Base-by-base conservation (phyloP, 768 basidiomycete species). In the Cystobasidium tubakii region DNA sequence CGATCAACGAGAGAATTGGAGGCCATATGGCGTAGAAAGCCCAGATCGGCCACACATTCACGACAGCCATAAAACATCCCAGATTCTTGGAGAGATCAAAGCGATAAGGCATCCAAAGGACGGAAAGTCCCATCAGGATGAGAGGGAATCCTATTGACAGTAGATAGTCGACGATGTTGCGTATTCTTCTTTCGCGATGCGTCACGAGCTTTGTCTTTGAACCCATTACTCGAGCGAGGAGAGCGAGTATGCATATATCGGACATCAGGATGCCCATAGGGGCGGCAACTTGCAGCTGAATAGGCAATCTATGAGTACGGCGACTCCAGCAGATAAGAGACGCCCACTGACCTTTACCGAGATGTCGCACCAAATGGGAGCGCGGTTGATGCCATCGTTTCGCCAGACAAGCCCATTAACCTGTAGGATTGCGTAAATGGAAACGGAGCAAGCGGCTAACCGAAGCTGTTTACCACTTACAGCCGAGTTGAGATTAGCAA, bases 311-410 rank as follows among this genome's bases (percentile, higher is more conserved):
- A 39, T 6, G 15, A 39, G 39, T 39, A 6, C 15, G 39, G 39
- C 15, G 15, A n/a, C n/a, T 39, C 15, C 25, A 62, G 39, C 9
- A 43, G 13, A 12, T 0, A 34, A 43, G 21, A 1, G 17, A 25
- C 27, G 27, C 0, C 1, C 12, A 21, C 75, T 1, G 36, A 75
- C 76, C 70, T 75, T 75, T 15, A 63, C 46, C 19, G 25, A 25
- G 17, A 77, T 73, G 36, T 77, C 76, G 34, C 76, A 77, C 71
- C 63, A 75, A 1, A 75, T 27, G 2, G 75, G 75, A 0, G 76
- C 74, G 7, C 71, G 57, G 36, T 75, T 55, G 0, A 67, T 27
- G 1, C 75, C 72, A 42, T 77, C 75, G 53, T 63, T 62, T 19
- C 71, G 39, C 76, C 76, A 77, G 3, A 73, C 54, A 3, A 62